These are phyloP conservation scores for Cyclanthera cordifolia DNA, from an alignment of 306 rosid genomes.

Conservation along the genomic window DNA sequence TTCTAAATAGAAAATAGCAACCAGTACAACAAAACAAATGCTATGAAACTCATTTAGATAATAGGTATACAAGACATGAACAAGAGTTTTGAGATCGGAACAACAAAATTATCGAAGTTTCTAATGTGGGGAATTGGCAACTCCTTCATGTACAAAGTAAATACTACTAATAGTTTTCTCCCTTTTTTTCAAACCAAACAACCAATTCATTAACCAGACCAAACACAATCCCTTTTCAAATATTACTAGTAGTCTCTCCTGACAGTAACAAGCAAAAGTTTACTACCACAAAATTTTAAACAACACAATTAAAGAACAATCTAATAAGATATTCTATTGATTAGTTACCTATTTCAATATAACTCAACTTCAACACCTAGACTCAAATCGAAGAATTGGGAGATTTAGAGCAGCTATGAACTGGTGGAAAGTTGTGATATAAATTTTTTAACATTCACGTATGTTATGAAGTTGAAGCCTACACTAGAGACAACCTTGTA, in stretches of 20 bases:
- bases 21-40: too few relatives aligned
- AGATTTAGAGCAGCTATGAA: slow-evolving; percentile 17
- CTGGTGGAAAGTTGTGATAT: slow-evolving; percentile 23
- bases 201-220: too few relatives aligned
- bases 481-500: slow-evolving; percentile 83
- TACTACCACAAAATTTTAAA: background rate
- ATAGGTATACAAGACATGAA: background rate
- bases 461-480: slow-evolving; percentile 77
- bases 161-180: too few relatives aligned
- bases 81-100: background rate
- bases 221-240: too few relatives aligned
- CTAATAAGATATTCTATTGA: background rate
- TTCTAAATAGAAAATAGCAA: background rate
- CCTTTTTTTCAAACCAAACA: too few relatives aligned
- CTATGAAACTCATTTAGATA: background rate
- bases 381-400: slow-evolving; percentile 4
- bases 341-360: background rate
- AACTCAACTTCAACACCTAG: background rate
- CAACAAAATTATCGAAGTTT: background rate
- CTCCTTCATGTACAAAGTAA: slow-evolving; percentile 10
- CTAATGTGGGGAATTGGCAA: background rate
- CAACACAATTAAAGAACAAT: background rate
- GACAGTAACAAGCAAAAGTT: slow-evolving; percentile 6
- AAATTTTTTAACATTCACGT: slow-evolving; percentile 47
- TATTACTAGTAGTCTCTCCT: background rate